Evolutionary conservation across 768 basidiomycete genomes (phyloP).

Genomic region (Podaxis sp.): DNA sequence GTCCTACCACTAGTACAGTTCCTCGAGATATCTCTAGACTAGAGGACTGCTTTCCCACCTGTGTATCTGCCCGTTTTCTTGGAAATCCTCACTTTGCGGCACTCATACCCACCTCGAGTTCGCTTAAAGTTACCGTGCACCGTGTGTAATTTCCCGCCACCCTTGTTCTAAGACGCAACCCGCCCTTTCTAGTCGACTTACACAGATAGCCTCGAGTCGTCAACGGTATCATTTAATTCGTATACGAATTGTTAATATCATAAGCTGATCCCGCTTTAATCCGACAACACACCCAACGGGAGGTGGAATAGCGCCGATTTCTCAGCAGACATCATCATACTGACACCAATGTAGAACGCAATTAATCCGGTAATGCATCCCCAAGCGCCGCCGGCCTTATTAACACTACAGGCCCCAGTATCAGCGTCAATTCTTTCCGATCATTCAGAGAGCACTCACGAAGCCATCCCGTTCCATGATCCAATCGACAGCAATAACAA

Average conservation of each 20-base stretch:
- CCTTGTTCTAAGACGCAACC: not conserved
- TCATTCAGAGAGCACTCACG: conserved; percentile 19
- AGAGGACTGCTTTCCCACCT: too few species aligned
- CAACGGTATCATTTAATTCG: too few species aligned
- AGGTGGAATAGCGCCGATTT: conserved; percentile 26
- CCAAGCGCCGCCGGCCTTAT: conserved; percentile 35
- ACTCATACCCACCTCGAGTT: too few species aligned
- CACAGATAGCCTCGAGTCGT: too few species aligned
- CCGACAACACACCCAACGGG: conserved; percentile 29
- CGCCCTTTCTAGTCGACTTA: not conserved
- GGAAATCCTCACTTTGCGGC: too few species aligned
- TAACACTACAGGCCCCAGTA: conserved; percentile 19
- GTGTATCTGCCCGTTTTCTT: too few species aligned
- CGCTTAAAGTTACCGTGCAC: not conserved
- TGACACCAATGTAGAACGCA: conserved; percentile 42
- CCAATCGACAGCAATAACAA: conserved; percentile 24
- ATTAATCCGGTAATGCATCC: conserved; percentile 38
- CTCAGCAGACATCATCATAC: conserved; percentile 35
- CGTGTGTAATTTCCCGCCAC: not conserved
- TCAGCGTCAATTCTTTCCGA: not conserved
- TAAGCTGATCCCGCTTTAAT: not conserved
- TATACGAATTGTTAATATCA: too few species aligned
- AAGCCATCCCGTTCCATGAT: conserved; percentile 23
- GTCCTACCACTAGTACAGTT: too few species aligned
- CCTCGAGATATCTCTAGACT: too few species aligned